These are phyloP conservation scores for Fusarium caatingaense DNA, from an alignment of 2,329 filamentous ascomycete species.

Conservation along the genomic window DNA sequence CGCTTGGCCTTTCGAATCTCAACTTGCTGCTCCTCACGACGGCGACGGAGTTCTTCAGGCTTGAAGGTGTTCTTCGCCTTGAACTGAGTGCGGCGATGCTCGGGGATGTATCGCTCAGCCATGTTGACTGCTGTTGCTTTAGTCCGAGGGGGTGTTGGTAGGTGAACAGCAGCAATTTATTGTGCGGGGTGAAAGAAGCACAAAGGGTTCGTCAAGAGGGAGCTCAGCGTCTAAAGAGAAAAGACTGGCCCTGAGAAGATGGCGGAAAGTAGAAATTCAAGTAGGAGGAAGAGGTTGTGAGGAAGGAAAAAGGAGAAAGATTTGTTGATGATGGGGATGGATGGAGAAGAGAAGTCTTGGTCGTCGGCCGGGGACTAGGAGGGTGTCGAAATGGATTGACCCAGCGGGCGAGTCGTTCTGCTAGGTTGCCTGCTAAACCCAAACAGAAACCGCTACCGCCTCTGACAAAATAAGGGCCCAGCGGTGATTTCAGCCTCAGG, in stretches of 20 bases:
- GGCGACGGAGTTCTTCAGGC: conserved; percentile 97
- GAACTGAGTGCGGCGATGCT: conserved; percentile 99
- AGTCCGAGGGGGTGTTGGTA: conserved; percentile 40
- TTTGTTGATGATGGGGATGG: conserved; percentile 46
- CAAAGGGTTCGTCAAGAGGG: conserved; percentile 30
- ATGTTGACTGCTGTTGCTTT: conserved; percentile 68
- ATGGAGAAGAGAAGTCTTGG: conserved; percentile 40
- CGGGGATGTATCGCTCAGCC: conserved; percentile 99
- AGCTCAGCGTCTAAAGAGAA: conserved; percentile 30
- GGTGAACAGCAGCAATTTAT: conserved; percentile 44
- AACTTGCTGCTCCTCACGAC: conserved; percentile 98
- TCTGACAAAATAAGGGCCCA: conserved; percentile 25
- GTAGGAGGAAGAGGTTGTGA: conserved; percentile 24
- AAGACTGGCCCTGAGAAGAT: conserved; percentile 16
- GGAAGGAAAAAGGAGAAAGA: conserved; percentile 36
- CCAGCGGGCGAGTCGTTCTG: conserved; percentile 39
- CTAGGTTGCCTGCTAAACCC: conserved; percentile 26
- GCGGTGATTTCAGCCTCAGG: conserved; percentile 45
- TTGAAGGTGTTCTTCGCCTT: conserved; percentile 99
- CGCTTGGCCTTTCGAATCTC: conserved; percentile 99
- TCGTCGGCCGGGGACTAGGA: conserved; percentile 40
- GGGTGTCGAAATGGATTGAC: conserved; percentile 43
- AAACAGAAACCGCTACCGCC: conserved; percentile 42
- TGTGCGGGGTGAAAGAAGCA: conserved; percentile 46
- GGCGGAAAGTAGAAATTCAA: conserved; percentile 13